Conservation (phyloP, 495 filamentous ascomycete genomes). For the Neurospora sp. region DNA sequence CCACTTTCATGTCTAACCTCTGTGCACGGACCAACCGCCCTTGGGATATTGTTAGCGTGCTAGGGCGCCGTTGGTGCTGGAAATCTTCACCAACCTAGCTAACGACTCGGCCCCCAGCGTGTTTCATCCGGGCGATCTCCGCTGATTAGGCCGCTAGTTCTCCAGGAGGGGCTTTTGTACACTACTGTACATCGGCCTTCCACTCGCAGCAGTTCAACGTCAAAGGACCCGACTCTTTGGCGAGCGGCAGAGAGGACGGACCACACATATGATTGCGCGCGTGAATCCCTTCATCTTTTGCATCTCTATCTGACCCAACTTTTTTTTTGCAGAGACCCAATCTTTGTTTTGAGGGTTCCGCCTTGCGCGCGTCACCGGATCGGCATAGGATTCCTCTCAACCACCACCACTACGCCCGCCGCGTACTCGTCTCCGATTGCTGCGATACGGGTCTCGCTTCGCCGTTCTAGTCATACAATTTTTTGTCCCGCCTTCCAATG, state of each 20-base stretch:
- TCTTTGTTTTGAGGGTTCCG: neutral
- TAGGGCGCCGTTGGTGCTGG: neutral
- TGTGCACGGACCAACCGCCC: neutral
- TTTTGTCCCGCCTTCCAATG: conserved; percentile 16
- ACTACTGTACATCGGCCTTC: neutral
- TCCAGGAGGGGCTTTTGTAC: neutral
- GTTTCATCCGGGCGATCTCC: neutral
- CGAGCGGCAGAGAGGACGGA: neutral
- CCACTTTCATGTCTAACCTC: neutral
- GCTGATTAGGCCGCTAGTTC: neutral
- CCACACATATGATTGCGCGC: neutral
- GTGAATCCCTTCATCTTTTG: neutral
- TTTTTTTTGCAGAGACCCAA: neutral
- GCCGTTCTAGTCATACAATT: neutral
- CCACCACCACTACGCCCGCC: neutral
- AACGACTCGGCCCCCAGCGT: neutral
- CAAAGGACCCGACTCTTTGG: neutral
- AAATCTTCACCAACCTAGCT: neutral
- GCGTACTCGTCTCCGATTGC: neutral
- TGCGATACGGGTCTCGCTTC: neutral
- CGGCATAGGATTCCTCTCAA: neutral
- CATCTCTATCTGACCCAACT: neutral
- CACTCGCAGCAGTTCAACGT: neutral
- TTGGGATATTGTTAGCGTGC: neutral
- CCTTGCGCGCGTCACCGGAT: neutral